A percentile compares a stretch with the other conserved stretches of the same genome.
Evolutionary conservation across 495 filamentous ascomycete genomes (phyloP).

Genomic region (Penicillium lagena): DNA sequence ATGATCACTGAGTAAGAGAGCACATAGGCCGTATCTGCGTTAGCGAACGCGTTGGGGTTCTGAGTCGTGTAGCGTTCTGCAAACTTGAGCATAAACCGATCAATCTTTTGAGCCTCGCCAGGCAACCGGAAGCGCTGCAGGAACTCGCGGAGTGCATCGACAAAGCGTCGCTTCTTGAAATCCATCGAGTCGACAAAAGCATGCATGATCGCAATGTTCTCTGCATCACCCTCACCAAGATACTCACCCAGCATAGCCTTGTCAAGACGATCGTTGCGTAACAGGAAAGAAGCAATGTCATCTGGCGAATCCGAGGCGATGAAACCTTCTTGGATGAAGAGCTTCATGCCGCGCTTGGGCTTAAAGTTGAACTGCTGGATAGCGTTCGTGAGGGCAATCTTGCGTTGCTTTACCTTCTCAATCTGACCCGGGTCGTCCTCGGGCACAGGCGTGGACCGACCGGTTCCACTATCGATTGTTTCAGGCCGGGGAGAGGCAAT

Average conservation of each 20-base stretch:
- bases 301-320: constrained; percentile 68
- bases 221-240: constrained; percentile 84
- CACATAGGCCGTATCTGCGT: constrained; percentile 96
- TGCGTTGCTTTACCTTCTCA: constrained; percentile 87
- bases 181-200: constrained; percentile 95
- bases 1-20: constrained; percentile 94
- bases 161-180: constrained; percentile 87
- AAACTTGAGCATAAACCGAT: constrained; percentile 99
- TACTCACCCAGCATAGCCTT: constrained; percentile 93
- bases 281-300: constrained; percentile 79
- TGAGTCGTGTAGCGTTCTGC: constrained; percentile 90
- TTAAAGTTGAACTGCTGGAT: constrained; percentile 97
- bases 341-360: constrained; percentile 87
- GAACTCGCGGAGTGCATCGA: constrained; percentile 85
- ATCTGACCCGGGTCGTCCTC: constrained; percentile 90
- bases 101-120: constrained; percentile 97
- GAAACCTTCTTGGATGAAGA: constrained; percentile 76
- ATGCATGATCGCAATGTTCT: constrained; percentile 97
- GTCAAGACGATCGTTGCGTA: constrained; percentile 69
- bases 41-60: constrained; percentile 96
- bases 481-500: constrained; percentile 38
- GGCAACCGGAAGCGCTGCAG: constrained; percentile 92
- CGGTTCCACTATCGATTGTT: constrained; percentile 51
- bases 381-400: constrained; percentile 83
- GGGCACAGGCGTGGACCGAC: constrained; percentile 64